Base-by-base conservation (phyloP, 495 filamentous ascomycete species). In the Aspergillus leporis region DNA sequence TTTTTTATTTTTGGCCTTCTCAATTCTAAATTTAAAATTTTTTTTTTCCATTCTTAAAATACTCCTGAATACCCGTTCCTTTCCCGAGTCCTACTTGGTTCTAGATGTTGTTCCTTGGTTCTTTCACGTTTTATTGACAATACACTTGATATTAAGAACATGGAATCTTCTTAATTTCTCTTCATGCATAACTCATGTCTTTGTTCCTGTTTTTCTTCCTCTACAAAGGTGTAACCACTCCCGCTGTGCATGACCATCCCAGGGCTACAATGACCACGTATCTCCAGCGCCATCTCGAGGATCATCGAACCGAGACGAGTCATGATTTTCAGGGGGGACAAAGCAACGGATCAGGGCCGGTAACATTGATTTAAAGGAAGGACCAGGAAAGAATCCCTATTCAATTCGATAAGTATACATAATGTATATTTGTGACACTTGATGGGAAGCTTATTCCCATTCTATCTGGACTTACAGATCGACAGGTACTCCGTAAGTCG, bases 271-370 rank as follows among this genome's bases (percentile, higher is more conserved):
- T 12, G 34, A 36, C 34, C 34, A 36, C 34, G 34, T 36, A 12
- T 36, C 13, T 36, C 16, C 5, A 19, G n/a, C 14, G 41, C 6
- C 41, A n/a, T 18, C 41, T 18, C 41, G 5, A 8, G 21, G 31
- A 23, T 23, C 31, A 40, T 50, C 30, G 45, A 40, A 23, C 56
- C 55, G 2, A n/a, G 41, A 50, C 36, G 55, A 59, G 50, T 34
- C 55, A 61, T 57, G 64, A 66, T 66, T 59, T 61, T 66, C 64
- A 66, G 64, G 64, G 64, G 64, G 10, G 4, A 36, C 10, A 5
- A 5, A 5, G 31, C 31, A 36, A 36, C 10, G 34, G 13, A 36
- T 36, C 13, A 36, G 8, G 4, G 9, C 6, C 6, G 25, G 25
- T 28, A 3, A 28, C 25, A 28, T 28, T 3, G 3, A 28, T 28